Conservation (phyloP, 345 rosid species). For the Psidium friedrichsthalianum region DNA sequence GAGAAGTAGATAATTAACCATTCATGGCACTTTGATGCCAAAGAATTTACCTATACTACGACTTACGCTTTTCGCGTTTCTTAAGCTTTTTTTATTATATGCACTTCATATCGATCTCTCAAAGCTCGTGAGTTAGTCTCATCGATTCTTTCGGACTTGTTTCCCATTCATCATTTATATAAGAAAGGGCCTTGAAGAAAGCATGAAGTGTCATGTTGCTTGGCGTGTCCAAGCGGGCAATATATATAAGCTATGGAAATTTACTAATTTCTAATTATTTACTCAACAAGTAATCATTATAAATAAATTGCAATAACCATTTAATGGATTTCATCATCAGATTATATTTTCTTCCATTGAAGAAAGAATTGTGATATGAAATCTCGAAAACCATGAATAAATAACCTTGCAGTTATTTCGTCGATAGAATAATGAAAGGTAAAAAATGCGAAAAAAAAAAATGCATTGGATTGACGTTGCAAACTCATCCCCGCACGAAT, state of each 20-base stretch:
- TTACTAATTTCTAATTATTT: background rate
- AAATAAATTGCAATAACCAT: background rate
- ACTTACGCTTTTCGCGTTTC: background rate
- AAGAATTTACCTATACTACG: background rate
- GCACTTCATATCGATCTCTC: too few relatives aligned
- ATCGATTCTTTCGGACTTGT: background rate
- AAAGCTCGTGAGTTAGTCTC: too few relatives aligned
- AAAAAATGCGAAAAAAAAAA: background rate
- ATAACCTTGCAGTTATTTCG: accelerated
- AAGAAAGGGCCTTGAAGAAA: background rate
- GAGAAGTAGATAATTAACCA: background rate
- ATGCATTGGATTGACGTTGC: background rate
- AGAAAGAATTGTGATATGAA: background rate
- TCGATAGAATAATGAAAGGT: accelerated
- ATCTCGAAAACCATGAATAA: background rate
- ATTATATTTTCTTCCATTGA: background rate
- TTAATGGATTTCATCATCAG: background rate
- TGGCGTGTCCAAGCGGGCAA: background rate
- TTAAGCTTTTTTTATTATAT: background rate
- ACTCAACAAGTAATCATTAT: background rate
- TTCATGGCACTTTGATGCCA: background rate
- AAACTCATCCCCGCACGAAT: background rate
- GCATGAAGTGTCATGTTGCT: background rate
- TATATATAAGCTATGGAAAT: too few relatives aligned
- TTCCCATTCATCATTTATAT: background rate